These are phyloP conservation scores for Tilletia caries DNA, from an alignment of 1,284 basidiomycete species.

Conservation along the genomic window DNA sequence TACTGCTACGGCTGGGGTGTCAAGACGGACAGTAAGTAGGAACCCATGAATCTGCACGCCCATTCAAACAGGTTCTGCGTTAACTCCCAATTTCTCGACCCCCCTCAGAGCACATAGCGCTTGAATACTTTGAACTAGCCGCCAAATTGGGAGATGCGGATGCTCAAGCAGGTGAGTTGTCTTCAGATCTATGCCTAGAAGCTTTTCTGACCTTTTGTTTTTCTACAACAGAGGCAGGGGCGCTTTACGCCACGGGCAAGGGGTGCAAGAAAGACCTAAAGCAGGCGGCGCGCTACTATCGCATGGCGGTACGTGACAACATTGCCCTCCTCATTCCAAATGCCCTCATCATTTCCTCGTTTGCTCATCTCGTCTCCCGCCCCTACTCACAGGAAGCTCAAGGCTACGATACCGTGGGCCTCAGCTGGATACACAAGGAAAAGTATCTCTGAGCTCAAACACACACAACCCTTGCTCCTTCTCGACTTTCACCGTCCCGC, in stretches of 20 bases:
- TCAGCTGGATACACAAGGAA: constrained; percentile 48
- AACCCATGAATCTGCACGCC: too few species aligned
- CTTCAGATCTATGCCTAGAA: background rate
- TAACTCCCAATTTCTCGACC: constrained; percentile 23
- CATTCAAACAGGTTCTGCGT: too few species aligned
- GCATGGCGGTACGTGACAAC: constrained; percentile 64
- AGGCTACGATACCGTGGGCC: constrained; percentile 45
- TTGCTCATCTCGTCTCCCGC: background rate
- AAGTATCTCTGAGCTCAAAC: constrained; percentile 29
- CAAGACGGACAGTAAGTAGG: constrained; percentile 64
- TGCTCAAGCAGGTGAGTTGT: constrained; percentile 63
- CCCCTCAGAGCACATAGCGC: constrained; percentile 59
- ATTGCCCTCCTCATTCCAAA: background rate
- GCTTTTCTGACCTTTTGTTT: background rate
- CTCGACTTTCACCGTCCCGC: too few species aligned
- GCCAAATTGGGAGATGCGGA: constrained; percentile 79
- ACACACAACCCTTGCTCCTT: too few species aligned
- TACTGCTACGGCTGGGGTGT: constrained; percentile 89
- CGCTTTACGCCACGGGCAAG: constrained; percentile 77
- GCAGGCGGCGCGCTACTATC: constrained; percentile 82
- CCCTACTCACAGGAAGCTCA: constrained; percentile 23
- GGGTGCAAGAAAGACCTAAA: constrained; percentile 79
- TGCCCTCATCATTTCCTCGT: background rate
- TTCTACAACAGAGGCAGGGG: constrained; percentile 61
- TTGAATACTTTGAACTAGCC: constrained; percentile 72